Percentiles rank a stretch among this genome's conserved stretches.
phyloP scores from a whole-genome alignment of 83 land plant genomes.

The Picea mariana region DNA sequence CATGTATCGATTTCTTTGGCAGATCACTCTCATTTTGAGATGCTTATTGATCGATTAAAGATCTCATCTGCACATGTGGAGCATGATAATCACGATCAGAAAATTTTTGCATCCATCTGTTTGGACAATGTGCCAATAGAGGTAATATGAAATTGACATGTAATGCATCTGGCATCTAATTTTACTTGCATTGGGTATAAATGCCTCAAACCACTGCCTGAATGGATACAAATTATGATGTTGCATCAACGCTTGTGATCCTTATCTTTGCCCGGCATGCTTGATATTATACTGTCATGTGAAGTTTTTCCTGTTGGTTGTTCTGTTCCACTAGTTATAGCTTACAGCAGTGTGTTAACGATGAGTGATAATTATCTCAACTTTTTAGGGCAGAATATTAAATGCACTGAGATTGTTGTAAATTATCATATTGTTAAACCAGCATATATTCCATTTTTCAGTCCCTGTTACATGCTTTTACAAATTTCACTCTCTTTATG shows the following conservation, averaged over 20 bases:
- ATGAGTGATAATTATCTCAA: too few species aligned
- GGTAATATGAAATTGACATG: not conserved
- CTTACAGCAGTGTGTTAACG: too few species aligned
- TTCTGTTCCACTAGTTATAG: too few species aligned
- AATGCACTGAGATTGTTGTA: too few species aligned
- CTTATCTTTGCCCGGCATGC: not conserved
- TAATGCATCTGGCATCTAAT: not conserved
- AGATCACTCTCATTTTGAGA: not conserved
- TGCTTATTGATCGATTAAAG: slow-evolving; percentile 2
- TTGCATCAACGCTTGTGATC: not conserved
- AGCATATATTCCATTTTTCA: too few species aligned
- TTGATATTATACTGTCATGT: too few species aligned
- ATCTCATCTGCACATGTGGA: not conserved
- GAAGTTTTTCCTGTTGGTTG: too few species aligned
- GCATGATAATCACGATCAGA: not conserved
- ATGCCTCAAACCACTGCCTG: not conserved
- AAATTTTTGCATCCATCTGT: not conserved
- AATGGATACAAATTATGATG: not conserved
- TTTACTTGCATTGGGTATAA: not conserved
- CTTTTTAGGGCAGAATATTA: too few species aligned
- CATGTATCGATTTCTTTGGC: too few species aligned
- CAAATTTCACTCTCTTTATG: too few species aligned
- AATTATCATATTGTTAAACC: too few species aligned
- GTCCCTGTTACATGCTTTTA: too few species aligned
- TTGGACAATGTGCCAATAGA: slow-evolving; percentile 1